These are phyloP conservation scores for Yarrowia alimentaria DNA, from an alignment of 805 yeast species.

Conservation along the genomic window DNA sequence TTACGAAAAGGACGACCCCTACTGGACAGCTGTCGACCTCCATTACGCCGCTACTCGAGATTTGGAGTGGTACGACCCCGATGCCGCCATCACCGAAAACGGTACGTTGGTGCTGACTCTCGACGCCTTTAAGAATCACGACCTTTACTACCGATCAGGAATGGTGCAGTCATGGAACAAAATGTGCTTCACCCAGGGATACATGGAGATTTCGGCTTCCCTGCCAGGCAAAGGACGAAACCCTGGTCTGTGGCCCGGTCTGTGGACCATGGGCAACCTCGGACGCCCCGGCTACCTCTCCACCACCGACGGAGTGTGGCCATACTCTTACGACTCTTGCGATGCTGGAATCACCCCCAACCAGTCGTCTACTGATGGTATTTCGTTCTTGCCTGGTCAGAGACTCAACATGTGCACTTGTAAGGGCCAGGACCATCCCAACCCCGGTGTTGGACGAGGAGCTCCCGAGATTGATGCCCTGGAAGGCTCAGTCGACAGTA, in stretches of 20 bases:
- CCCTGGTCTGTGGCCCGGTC: conserved; percentile 93
- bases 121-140: conserved; percentile 82
- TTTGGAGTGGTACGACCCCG: conserved; percentile 94
- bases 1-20: conserved; percentile 87
- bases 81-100: conserved; percentile 72
- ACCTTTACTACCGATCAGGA: conserved; percentile 79
- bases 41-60: conserved; percentile 86
- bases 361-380: conserved; percentile 87
- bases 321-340: conserved; percentile 80
- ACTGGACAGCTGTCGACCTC: conserved; percentile 80
- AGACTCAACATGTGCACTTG: conserved; percentile 75
- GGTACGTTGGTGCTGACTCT: conserved; percentile 68
- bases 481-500: conserved; percentile 67
- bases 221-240: conserved; percentile 77
- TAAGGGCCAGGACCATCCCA: conserved; percentile 81
- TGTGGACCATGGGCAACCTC: conserved; percentile 91
- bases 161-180: conserved; percentile 93
- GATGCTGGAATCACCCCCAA: conserved; percentile 97
- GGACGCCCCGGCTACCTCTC: conserved; percentile 90
- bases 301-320: conserved; percentile 92
- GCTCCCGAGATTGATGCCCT: conserved; percentile 93
- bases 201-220: conserved; percentile 68
- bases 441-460: conserved; percentile 83
- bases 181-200: conserved; percentile 84
- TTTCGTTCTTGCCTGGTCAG: conserved; percentile 85